Evolutionary conservation across 768 basidiomycete genomes (phyloP), one percentile per base, ranked within the genome.

Genomic region (Pleurotus pulmonarius): DNA sequence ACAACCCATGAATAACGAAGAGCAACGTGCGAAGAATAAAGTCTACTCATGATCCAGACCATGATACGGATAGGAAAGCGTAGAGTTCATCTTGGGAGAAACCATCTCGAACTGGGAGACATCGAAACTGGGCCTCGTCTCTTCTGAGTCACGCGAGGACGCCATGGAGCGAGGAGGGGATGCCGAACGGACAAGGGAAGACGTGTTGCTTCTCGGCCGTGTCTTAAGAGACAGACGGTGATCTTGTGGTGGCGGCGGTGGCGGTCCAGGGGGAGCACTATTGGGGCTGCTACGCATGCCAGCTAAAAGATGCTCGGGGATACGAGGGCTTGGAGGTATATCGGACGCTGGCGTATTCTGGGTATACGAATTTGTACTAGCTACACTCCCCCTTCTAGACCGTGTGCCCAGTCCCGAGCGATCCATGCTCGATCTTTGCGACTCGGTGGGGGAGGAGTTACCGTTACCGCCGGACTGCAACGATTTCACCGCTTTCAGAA

Each of bases 21-120:
- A 49, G 39, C 52, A 38, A 55, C 29, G 49, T 46, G 34, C 8
- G 24, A 29, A 26, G 47, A 20, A 20, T 7, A 40, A 39, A 52
- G 37, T 53, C 60, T 60, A 62, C 48, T 71, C 68, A 54, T 80
- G 75, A 63, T 84, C 81, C 55, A 81, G 65, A 24, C 69, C 71
- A 67, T 80, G 75, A 63, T 85, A 85, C 18, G 86, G 85, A 65
- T 85, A 85, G 58, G 77, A 72, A 59, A 86, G 63, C 39, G 73
- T 61, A 66, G 74, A 60, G 59, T 69, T 67, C 62, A 71, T 71
- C 69, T 78, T 78, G 40, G 85, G 75, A 20, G 82, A 78, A 26
- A 87, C 78, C 38, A 86, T 78, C 69, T 88, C 87, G 63, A 87
- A 87, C 63, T 86, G 84, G 13, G 84, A 82, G 12, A 72, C 75